Evolutionary conservation across 805 yeast genomes (phyloP), one percentile per base, ranked within the genome.

Genomic region (Candida krabiensis): DNA sequence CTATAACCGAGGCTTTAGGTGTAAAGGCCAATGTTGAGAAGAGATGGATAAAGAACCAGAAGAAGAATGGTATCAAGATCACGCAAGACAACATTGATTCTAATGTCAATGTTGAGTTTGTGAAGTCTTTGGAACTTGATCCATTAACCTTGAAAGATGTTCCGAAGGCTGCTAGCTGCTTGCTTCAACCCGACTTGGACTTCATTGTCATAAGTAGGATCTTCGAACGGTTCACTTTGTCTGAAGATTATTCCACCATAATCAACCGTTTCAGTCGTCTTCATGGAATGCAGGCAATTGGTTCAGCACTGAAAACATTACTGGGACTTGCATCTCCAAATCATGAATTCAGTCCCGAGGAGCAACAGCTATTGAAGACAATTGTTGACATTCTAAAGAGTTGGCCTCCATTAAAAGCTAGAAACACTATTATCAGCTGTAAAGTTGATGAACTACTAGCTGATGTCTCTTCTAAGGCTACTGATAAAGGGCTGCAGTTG

Each of bases 201-300:
- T 54, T 62, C 11, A 63, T 80, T 49, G 75, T 91, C 23, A 77
- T 81, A 7, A 63, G 67, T 28, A 83, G 82, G 55, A 69, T 93
- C 40, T 67, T 91, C 28, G 79, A 77, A 49, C 74, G 98, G 46
- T 58, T 77, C 25, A 71, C 86, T 4, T 62, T 69, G 29, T 26
- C 46, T 14, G 51, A 44, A n/a, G 46, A 43, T 18, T 41, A 43
- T 19, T 65, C 67, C 2, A 59, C 61, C 4, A 66, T 84, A 19
- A 77, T 84, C 38, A 61, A 71, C 11, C 71, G 75, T 22, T 77
- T 90, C 29, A 77, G 87, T 52, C 75, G 81, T 43, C 71, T 88
- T 54, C 99, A 90, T 59, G 99, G 98, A 9, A 86, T 88, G 61
- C 82, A 82, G 54, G 80, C 93, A 14, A 68, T 90, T 36, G 76